Evolutionary conservation across 257 asterid genomes (phyloP).

Genomic region (Haberlea rhodopensis): DNA sequence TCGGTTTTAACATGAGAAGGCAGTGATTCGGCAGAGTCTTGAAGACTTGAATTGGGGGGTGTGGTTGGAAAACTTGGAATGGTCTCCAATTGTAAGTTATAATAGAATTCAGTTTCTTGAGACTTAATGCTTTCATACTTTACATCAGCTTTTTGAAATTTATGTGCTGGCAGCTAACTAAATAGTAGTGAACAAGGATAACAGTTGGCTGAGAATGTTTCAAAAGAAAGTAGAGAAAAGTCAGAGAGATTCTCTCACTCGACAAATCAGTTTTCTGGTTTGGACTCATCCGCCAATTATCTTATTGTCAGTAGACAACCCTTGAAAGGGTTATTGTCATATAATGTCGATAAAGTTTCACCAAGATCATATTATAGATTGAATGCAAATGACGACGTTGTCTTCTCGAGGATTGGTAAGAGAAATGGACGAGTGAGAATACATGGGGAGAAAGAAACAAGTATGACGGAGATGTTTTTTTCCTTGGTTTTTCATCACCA

Average conservation of each 20-base stretch:
- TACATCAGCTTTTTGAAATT: conserved; percentile 27
- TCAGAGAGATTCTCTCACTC: too few species aligned
- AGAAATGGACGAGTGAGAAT: too few species aligned
- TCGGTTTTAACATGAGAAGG: conserved; percentile 1
- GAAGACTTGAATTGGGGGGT: conserved; percentile 28
- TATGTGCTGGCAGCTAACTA: conserved; percentile 13
- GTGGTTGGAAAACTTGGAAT: conserved; percentile 24
- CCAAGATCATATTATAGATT: too few species aligned
- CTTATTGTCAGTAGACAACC: too few species aligned
- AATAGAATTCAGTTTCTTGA: conserved; percentile 47
- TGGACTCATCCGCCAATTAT: background rate
- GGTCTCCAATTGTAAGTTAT: conserved; percentile 33
- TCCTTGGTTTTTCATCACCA: too few species aligned
- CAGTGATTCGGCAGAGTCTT: conserved; percentile 20
- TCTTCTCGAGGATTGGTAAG: too few species aligned
- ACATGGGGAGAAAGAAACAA: too few species aligned
- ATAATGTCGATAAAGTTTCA: too few species aligned
- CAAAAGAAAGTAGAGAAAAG: conserved; percentile 1
- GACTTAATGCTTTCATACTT: conserved; percentile 44
- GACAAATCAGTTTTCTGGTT: too few species aligned
- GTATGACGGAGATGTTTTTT: too few species aligned
- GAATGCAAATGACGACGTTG: too few species aligned
- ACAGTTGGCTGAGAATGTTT: conserved; percentile 22
- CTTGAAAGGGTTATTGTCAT: too few species aligned
- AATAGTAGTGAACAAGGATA: conserved; percentile 10